Evolutionary conservation across 441 rosid species (phyloP), one percentile per base, ranked within the genome.

Genomic region (Croton setiger): DNA sequence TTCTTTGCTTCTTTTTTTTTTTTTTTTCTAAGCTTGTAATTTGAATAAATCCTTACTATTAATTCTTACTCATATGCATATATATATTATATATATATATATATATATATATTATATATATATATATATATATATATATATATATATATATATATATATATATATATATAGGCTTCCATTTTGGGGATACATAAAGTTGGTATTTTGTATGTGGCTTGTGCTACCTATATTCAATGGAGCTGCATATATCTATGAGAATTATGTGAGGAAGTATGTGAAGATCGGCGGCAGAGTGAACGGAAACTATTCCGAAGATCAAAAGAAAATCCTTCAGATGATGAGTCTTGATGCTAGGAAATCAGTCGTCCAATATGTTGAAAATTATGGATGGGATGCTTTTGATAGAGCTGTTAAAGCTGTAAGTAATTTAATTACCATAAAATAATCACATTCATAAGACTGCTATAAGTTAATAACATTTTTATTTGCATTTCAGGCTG

Each of bases 151-250:
- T 0, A 39, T 4, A 56, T 52, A 4, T 45, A 7, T 31, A 35
- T 52, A 27, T 15, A 47, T 13, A 61, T 0, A 11, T 18, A 93
- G 98, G 98, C 72, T 93, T 56, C 97, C 96, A 0, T 79, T 93
- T 62, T 93, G 97, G 97, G 75, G 93, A 0, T 89, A 87, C 70
- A 70, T 76, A 2, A 94, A 91, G 87, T 81, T 94, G 73, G 57
- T 91, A 66, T 80, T 90, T 59, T 90, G 95, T 67, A 83, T 93
- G 76, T 94, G 98, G 98, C 81, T 91, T 72, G 98, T 90, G 68
- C 79, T 91, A 70, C 98, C 98, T 0, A 72, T 86, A 68, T 91
- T 94, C 79, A 94, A 92, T 2, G 98, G 98, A 18, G 98, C 96
- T 70, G 90, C 98, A n/a, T 89, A 91, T 74, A 92, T 91, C 27